These are phyloP conservation scores for Phaeoacremonium minimum DNA, from an alignment of 2,329 filamentous ascomycete species.

Conservation along the genomic window DNA sequence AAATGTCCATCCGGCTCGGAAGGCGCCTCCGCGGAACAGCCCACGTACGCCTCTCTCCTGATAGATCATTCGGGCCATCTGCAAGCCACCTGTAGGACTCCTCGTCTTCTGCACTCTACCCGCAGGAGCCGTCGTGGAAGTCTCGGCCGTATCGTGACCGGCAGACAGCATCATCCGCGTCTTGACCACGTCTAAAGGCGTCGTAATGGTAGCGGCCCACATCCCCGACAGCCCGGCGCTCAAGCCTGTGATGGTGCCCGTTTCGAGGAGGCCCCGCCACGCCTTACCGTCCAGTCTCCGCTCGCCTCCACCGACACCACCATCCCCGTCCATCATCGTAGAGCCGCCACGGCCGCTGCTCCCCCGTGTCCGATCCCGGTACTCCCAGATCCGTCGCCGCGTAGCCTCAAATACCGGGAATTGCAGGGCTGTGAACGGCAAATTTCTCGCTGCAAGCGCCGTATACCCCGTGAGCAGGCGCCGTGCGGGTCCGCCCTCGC, in stretches of 20 bases:
- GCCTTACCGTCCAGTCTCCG: slow-evolving; percentile 6
- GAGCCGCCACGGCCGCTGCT: slow-evolving; percentile 1
- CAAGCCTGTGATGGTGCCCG: slow-evolving; percentile 64
- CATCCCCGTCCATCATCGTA: slow-evolving; percentile 5
- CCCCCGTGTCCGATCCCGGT: slow-evolving; percentile 24
- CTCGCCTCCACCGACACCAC: slow-evolving; percentile 28
- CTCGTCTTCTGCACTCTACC: slow-evolving; percentile 20
- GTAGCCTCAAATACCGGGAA: slow-evolving; percentile 82
- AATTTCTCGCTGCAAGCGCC: slow-evolving; percentile 74
- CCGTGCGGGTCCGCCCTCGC: slow-evolving; percentile 49
- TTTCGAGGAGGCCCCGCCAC: slow-evolving; percentile 50
- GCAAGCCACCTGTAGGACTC: slow-evolving; percentile 35
- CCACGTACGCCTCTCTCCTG: slow-evolving; percentile 65
- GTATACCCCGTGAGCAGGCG: slow-evolving; percentile 70
- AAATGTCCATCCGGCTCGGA: slow-evolving; percentile 77
- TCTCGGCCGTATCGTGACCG: slow-evolving; percentile 21
- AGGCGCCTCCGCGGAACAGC: slow-evolving; percentile 69
- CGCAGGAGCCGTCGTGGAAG: slow-evolving; percentile 17
- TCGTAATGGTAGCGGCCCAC: slow-evolving; percentile 76
- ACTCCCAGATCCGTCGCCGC: slow-evolving; percentile 47
- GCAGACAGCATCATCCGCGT: slow-evolving; percentile 81
- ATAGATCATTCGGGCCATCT: slow-evolving; percentile 62
- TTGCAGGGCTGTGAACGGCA: slow-evolving; percentile 84
- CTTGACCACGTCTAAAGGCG: slow-evolving; percentile 85
- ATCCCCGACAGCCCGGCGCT: slow-evolving; percentile 73